These are phyloP conservation scores for Vicia villosa DNA, from an alignment of 306 rosid species.

Conservation along the genomic window DNA sequence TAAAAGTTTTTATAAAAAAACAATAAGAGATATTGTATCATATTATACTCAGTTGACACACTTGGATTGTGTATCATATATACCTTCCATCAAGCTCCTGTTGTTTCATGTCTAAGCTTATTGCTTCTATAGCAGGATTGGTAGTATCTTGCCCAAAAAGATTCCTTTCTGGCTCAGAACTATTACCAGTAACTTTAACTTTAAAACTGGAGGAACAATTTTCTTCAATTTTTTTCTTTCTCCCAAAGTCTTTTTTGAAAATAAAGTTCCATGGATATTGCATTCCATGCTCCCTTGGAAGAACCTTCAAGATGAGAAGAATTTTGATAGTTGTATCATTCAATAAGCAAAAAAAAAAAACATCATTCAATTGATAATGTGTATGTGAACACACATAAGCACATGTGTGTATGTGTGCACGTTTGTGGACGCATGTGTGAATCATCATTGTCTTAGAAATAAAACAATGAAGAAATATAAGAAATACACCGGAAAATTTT, in stretches of 20 bases:
- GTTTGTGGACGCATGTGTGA: too few relatives aligned
- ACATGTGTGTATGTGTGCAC: neutral
- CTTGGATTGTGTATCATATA: constrained; percentile 40
- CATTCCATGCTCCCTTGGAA: constrained; percentile 80
- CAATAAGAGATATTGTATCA: constrained; percentile 30
- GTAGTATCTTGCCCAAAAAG: constrained; percentile 42
- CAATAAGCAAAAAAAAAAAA: neutral
- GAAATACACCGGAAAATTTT: constrained; percentile 4
- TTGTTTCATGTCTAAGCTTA: constrained; percentile 91
- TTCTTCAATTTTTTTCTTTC: constrained; percentile 42
- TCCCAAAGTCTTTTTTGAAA: constrained; percentile 58
- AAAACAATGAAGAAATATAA: constrained; percentile 1
- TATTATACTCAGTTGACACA: constrained; percentile 28
- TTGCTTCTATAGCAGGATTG: constrained; percentile 63
- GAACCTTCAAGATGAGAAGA: constrained; percentile 59
- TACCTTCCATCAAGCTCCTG: constrained; percentile 94
- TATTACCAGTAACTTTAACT: constrained; percentile 36
- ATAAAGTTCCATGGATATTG: constrained; percentile 80
- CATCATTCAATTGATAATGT: constrained; percentile 13
- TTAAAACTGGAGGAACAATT: constrained; percentile 42
- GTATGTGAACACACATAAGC: neutral
- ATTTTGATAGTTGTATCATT: constrained; percentile 7
- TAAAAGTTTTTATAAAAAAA: constrained; percentile 34
- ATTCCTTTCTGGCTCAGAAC: constrained; percentile 38
- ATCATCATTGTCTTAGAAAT: neutral